Percentiles rank a stretch among this genome's conserved stretches.
phyloP scores from a whole-genome alignment of 2,329 filamentous ascomycete species.

The Sphaerulina vaccinii region DNA sequence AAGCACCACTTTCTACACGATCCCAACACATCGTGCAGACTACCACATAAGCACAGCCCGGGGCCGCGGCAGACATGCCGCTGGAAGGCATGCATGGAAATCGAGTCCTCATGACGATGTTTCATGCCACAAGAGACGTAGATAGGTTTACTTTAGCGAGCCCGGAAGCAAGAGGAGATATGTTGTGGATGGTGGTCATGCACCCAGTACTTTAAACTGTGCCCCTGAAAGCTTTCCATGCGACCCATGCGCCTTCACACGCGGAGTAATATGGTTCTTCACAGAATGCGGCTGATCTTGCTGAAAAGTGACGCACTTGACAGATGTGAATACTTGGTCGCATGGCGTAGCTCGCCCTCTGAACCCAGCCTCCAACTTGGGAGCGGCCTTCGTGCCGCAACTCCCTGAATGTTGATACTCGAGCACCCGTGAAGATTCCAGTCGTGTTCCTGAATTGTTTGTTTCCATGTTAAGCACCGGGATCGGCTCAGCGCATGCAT shows the following conservation, averaged over 20 bases:
- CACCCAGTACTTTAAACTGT: not conserved
- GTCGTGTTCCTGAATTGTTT: too few relatives aligned
- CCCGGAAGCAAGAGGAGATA: not conserved
- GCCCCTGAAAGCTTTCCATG: not conserved
- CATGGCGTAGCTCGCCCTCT: not conserved
- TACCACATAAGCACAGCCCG: not conserved
- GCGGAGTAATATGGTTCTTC: too few relatives aligned
- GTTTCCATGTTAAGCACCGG: too few relatives aligned
- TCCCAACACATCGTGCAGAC: not conserved
- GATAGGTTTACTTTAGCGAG: not conserved
- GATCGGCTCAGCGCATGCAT: too few relatives aligned
- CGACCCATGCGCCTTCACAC: too few relatives aligned
- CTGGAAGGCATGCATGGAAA: not conserved
- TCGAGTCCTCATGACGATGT: not conserved
- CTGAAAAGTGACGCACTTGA: too few relatives aligned
- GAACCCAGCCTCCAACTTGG: not conserved
- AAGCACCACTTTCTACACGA: not conserved
- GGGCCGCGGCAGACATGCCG: not conserved
- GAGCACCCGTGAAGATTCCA: too few relatives aligned
- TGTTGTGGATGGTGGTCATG: not conserved
- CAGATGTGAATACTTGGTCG: not conserved
- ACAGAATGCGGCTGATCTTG: too few relatives aligned
- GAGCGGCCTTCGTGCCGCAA: not conserved
- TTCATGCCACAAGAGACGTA: not conserved
- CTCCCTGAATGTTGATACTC: too few relatives aligned